Evolutionary conservation across 1,139 yeast genomes (phyloP).

Genomic region (Candida labiduridarum): DNA sequence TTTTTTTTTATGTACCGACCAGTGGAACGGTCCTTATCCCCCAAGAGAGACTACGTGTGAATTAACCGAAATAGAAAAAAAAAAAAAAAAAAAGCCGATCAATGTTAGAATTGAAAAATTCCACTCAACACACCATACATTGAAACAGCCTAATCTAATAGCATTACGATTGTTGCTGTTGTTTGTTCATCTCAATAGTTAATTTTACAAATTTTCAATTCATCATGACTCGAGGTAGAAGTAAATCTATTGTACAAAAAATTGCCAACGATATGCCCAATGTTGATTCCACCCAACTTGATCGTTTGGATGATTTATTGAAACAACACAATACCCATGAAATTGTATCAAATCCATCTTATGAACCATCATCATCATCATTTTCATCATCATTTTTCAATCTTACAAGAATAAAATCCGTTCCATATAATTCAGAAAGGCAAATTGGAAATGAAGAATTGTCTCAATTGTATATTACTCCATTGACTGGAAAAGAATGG

Average conservation of each 20-base stretch:
- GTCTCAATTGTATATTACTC: slow-evolving; percentile 19
- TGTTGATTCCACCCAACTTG: slow-evolving; percentile 20
- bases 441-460: background rate
- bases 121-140: background rate
- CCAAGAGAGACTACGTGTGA: background rate
- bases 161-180: too few species aligned
- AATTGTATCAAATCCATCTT: slow-evolving; percentile 2
- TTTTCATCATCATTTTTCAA: too few species aligned
- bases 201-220: background rate
- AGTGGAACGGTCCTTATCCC: background rate
- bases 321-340: background rate
- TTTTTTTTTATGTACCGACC: background rate
- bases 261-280: slow-evolving; percentile 43
- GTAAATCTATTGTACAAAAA: slow-evolving; percentile 53
- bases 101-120: background rate
- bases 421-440: background rate
- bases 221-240: slow-evolving; percentile 41
- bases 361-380: slow-evolving; percentile 1
- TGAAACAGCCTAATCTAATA: too few species aligned
- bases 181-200: background rate
- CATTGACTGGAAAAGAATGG: slow-evolving; percentile 41
- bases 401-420: slow-evolving; percentile 23
- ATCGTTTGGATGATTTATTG: slow-evolving; percentile 14
- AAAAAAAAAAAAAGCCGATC: too few species aligned
- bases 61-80: background rate